Evolutionary conservation across 805 yeast species (phyloP), one percentile per base, ranked within the genome.

Genomic region (Scheffersomyces lignosus): DNA sequence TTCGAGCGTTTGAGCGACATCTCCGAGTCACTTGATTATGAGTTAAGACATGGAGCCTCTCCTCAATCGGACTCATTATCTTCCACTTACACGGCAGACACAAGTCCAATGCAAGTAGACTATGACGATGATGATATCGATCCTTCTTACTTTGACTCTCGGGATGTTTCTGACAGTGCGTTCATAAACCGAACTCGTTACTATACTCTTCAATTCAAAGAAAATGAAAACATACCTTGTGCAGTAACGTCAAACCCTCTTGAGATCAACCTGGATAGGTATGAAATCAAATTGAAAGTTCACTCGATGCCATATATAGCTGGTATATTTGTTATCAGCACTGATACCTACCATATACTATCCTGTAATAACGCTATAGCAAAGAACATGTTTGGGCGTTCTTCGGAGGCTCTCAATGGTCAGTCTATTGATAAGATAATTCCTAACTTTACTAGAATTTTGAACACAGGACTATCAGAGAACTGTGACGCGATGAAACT

Each of bases 231-330:
- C 53, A 72, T 80, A 9, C 95, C 95, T 0, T 83, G 90, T 66
- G 93, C 93, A 1, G 72, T 81, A 4, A 75, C 87, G 0, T 76
- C 86, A 1, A 76, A 75, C 22, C 77, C 80, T 0, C 50, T 81
- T 15, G 78, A 78, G 34, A 51, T 52, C n/a, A 70, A 72, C 34
- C 71, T 66, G 26, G 64, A 70, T 12, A 54, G 35, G 5, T 45
- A 47, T 22, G 70, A 68, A 40, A 56, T 81, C 15, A 77, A 83
- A 50, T 54, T 87, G 37, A 82, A 84, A 46, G 72, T 87, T 14
- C 90, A 85, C 52, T 72, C 90, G 4, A 60, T 87, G 49, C 96
- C 96, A 0, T 86, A 87, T 58, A 85, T 87, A 48, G 93, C 96
- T 1, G 96, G 96, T 27, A 77, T 87, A 18, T 81, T 88, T 51